These are phyloP conservation scores for Medicago arabica DNA, from an alignment of 306 rosid genomes.

Conservation along the genomic window DNA sequence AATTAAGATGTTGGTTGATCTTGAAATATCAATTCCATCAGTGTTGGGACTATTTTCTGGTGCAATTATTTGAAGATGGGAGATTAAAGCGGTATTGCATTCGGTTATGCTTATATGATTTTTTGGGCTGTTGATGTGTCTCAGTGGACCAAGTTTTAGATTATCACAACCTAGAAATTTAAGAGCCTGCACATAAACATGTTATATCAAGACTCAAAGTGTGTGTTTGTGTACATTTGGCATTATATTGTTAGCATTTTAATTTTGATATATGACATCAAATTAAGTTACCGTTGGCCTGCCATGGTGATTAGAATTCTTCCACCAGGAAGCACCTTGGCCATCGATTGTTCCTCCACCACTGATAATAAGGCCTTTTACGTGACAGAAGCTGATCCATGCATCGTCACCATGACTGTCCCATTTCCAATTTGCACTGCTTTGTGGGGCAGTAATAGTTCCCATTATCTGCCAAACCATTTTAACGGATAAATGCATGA, in stretches of 20 bases:
- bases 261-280: neutral
- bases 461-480: constrained; percentile 41
- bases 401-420: neutral
- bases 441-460: constrained; percentile 44
- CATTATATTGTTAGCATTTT: too few species aligned
- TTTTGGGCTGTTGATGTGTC: constrained; percentile 42
- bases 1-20: constrained; percentile 34
- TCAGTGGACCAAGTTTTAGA: constrained; percentile 29
- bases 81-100: constrained; percentile 14
- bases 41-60: constrained; percentile 65
- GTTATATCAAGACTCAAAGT: too few species aligned
- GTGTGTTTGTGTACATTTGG: too few species aligned
- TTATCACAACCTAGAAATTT: constrained; percentile 26
- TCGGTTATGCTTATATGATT: constrained; percentile 43
- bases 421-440: constrained; percentile 40
- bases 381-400: neutral
- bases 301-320: neutral
- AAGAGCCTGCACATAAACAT: constrained; percentile 40
- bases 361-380: neutral
- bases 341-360: neutral
- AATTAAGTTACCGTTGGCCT: neutral
- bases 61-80: constrained; percentile 43
- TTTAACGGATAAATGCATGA: neutral
- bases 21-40: constrained; percentile 54
- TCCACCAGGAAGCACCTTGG: constrained; percentile 2